A percentile compares a stretch with the other conserved stretches of the same genome.
These are phyloP conservation scores for Geum urbanum DNA, from an alignment of 306 rosid genomes.

Conservation along the genomic window DNA sequence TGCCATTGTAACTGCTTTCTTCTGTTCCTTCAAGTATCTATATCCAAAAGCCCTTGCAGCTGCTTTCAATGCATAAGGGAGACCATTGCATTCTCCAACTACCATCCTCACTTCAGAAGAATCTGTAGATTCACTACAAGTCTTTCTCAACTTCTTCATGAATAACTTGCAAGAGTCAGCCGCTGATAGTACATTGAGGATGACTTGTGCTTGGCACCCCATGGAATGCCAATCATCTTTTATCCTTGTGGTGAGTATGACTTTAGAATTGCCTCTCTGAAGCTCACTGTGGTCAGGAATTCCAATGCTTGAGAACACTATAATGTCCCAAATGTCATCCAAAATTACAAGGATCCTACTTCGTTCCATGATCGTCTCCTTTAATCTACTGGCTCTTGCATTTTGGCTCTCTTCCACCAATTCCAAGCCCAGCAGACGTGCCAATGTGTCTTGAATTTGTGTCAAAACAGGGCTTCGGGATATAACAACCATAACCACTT, in stretches of 20 bases:
- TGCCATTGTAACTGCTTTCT: too few relatives aligned
- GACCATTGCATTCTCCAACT: slow-evolving; percentile 19
- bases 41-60: slow-evolving; percentile 21
- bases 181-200: neutral
- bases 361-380: neutral
- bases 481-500: slow-evolving; percentile 1
- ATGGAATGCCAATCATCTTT: neutral
- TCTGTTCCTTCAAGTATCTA: too few relatives aligned
- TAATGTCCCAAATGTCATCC: slow-evolving; percentile 19
- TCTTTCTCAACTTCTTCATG: neutral
- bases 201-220: neutral
- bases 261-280: slow-evolving; percentile 9
- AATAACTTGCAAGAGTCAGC: slow-evolving; percentile 23
- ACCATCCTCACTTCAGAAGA: slow-evolving; percentile 13
- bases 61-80: slow-evolving; percentile 21
- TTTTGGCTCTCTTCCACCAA: neutral
- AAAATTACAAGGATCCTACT: slow-evolving; percentile 17
- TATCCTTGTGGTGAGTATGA: slow-evolving; percentile 18
- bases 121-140: neutral
- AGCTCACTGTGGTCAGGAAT: slow-evolving; percentile 8
- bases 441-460: neutral
- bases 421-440: neutral
- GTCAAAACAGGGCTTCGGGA: neutral
- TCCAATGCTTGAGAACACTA: neutral
- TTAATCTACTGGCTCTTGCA: neutral